Evolutionary conservation across 2,329 filamentous ascomycete genomes (phyloP).

Genomic region (Botrytis tulipae): DNA sequence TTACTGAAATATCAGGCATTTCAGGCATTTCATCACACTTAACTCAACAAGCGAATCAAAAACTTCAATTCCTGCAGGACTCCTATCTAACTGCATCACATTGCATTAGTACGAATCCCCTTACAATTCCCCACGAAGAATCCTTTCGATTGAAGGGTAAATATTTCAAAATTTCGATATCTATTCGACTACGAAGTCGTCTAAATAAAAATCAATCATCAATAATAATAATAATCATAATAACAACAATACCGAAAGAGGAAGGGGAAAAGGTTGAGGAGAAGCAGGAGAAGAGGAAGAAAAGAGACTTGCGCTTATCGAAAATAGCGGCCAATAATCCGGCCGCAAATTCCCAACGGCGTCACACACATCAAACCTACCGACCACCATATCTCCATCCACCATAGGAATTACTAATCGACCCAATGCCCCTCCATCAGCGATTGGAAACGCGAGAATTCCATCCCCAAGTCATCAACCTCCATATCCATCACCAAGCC

Average conservation of each 20-base stretch:
- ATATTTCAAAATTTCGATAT: slow-evolving; percentile 8
- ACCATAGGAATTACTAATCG: slow-evolving; percentile 26
- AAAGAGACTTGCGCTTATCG: slow-evolving; percentile 4
- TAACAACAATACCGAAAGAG: not conserved
- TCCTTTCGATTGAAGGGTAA: slow-evolving; percentile 9
- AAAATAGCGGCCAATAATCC: slow-evolving; percentile 14
- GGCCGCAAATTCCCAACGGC: slow-evolving; percentile 35
- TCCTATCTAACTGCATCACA: slow-evolving; percentile 21
- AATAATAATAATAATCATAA: not conserved
- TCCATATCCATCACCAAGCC: slow-evolving; percentile 31
- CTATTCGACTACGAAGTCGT: not conserved
- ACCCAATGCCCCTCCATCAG: slow-evolving; percentile 24
- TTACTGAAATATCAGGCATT: slow-evolving; percentile 22
- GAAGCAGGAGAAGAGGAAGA: not conserved
- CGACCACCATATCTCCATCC: slow-evolving; percentile 26
- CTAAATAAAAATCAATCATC: not conserved
- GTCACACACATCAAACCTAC: slow-evolving; percentile 32
- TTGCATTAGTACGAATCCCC: slow-evolving; percentile 17
- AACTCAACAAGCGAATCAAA: slow-evolving; percentile 19
- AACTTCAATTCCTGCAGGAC: slow-evolving; percentile 19
- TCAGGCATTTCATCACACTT: slow-evolving; percentile 19
- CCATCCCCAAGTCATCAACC: slow-evolving; percentile 37
- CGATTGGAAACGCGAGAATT: slow-evolving; percentile 32
- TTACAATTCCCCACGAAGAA: slow-evolving; percentile 7
- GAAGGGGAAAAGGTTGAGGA: not conserved